Percentiles rank a stretch among this genome's conserved stretches.
Evolutionary conservation across 2,329 filamentous ascomycete species (phyloP).

Genomic region (Neobulgaria alba): DNA sequence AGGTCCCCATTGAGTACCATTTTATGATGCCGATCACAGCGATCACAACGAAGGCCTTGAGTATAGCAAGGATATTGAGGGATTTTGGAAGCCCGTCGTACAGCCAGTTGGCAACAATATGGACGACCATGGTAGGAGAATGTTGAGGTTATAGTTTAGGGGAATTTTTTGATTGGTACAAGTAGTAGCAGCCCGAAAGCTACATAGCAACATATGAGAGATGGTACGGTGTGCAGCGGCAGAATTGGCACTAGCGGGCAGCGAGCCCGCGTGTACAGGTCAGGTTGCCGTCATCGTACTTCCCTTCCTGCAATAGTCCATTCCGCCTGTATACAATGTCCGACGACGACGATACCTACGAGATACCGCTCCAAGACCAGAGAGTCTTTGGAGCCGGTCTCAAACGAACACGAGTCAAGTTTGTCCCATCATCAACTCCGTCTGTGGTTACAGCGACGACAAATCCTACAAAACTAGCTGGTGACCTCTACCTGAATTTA

Average conservation of each 20-base stretch:
- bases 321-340: no score
- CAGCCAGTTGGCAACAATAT: constrained; percentile 22
- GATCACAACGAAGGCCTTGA: constrained; percentile 43
- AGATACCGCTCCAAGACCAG: constrained; percentile 48
- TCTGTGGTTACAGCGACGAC: constrained; percentile 18
- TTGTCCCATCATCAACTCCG: constrained; percentile 37
- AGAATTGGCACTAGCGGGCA: no score
- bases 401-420: constrained; percentile 50
- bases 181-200: no score
- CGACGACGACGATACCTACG: constrained; percentile 50
- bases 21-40: constrained; percentile 54
- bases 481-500: constrained; percentile 57
- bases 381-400: constrained; percentile 55
- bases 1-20: constrained; percentile 66
- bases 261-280: no score
- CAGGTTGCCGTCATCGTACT: no score
- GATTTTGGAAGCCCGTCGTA: constrained; percentile 18
- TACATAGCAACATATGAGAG: no score
- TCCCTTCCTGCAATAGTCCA: no score
- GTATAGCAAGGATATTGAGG: constrained; percentile 36
- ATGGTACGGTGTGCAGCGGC: no score
- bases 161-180: no score
- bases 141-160: no score
- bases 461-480: constrained; percentile 23
- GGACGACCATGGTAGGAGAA: constrained; percentile 24